Percentiles rank a stretch among this genome's conserved stretches.
phyloP scores from a whole-genome alignment of 2,329 filamentous ascomycete genomes.

The Aspergillus sp. region DNA sequence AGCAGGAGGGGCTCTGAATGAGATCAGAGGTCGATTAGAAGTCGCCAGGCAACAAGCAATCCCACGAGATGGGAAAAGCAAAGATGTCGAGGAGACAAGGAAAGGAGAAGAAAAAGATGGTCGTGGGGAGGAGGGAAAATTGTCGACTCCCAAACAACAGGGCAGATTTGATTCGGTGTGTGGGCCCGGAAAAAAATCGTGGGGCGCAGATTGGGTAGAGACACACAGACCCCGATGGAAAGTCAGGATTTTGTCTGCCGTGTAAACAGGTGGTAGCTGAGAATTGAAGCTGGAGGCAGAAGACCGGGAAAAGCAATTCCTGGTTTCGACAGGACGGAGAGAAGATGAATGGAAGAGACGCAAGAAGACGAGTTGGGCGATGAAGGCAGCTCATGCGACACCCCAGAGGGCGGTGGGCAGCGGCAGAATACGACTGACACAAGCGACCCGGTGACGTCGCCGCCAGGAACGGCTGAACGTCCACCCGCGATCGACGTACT shows the following conservation, averaged over 20 bases:
- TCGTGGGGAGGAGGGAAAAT: constrained; percentile 1
- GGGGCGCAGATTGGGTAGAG: constrained; percentile 3
- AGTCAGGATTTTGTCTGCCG: background rate
- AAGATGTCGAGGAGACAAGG: constrained; percentile 2
- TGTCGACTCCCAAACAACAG: background rate
- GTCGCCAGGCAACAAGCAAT: too few relatives aligned
- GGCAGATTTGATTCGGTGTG: constrained; percentile 6
- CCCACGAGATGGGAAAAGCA: background rate
- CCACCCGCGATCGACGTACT: background rate
- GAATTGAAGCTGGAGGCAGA: background rate
- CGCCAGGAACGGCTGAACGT: background rate
- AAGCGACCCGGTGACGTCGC: background rate
- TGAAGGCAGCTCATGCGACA: constrained; percentile 1
- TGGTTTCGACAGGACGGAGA: background rate
- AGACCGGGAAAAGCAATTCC: background rate
- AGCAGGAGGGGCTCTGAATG: too few relatives aligned
- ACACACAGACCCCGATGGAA: background rate
- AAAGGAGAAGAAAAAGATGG: constrained; percentile 4
- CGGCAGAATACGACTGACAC: background rate
- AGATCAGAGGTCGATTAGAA: too few relatives aligned
- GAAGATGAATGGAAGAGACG: background rate
- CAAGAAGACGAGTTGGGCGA: background rate
- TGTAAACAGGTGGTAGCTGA: too few relatives aligned
- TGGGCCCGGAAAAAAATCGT: constrained; percentile 11
- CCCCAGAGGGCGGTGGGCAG: background rate